Evolutionary conservation across 2,329 filamentous ascomycete species (phyloP), one percentile per base, ranked within the genome.

Genomic region (Venturia nashicola): DNA sequence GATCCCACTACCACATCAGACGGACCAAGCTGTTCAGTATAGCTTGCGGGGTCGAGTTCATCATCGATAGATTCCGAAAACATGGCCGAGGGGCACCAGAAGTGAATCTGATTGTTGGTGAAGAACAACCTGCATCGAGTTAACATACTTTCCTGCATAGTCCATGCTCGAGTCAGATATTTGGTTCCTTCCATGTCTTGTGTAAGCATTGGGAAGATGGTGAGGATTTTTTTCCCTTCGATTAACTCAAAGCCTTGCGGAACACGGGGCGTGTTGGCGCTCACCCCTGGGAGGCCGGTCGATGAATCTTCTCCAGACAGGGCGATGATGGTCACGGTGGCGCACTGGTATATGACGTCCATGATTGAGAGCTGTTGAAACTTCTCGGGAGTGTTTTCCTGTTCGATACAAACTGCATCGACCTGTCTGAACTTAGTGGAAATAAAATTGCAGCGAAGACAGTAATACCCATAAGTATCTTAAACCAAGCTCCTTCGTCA

Each of bases 281-380:
- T 57, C 51, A 57, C 61, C 14, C 61, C 61, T 27, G 61, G 61
- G 1, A 63, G 39, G 7, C 61, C 61, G n/a, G 27, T 34, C 18
- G 55, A 27, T 16, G 44, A 39, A n/a, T 55, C 46, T 27, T 40
- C 32, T 8, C 46, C 51, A 34, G 61, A 39, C n/a, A 44, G 5
- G n/a, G 61, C 43, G 20, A 46, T 44, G 11, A 62, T 46, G 40
- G 61, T 62, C 42, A 54, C 32, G 12, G 46, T 48, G 7, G 61
- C 61, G 8, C 34, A 43, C 36, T 62, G 36, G 44, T 62, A 62
- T 18, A 62, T 62, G n/a, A 46, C n/a, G n/a, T 62, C 61, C 61
- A 62, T 62, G 23, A 48, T 62, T 20, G 23, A 42, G 44, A 62
- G 42, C 36, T 62, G 61, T 39, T 42, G n/a, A 7, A 27, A 39